Percentiles rank a stretch among this genome's conserved stretches.
phyloP scores from a whole-genome alignment of 2,329 filamentous ascomycete genomes.

The Apiospora rasikravindrae region DNA sequence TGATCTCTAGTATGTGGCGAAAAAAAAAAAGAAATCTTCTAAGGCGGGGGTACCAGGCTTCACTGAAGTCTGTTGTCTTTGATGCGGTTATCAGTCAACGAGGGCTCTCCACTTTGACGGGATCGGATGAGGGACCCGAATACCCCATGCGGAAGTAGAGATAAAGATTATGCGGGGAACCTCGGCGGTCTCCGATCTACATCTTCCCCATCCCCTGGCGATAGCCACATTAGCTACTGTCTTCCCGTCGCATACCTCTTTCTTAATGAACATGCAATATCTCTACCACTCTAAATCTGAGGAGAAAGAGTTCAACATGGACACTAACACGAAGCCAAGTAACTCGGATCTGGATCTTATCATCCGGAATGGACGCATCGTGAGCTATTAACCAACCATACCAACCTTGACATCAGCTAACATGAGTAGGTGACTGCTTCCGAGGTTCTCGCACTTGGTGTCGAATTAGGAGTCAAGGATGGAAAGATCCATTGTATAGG shows the following conservation, averaged over 20 bases:
- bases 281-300: too few species aligned
- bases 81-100: background rate
- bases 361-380: background rate
- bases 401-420: background rate
- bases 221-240: background rate
- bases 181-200: conserved; percentile 1
- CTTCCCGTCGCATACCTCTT: background rate
- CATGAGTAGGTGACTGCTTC: conserved; percentile 41
- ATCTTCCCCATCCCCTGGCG: background rate
- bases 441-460: conserved; percentile 42
- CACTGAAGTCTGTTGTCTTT: background rate
- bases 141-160: conserved; percentile 31
- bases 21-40: too few species aligned
- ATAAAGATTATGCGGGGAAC: conserved; percentile 3
- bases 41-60: background rate
- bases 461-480: conserved; percentile 49
- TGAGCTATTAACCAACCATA: background rate
- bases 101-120: background rate
- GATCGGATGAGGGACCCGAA: background rate
- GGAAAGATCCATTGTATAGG: conserved; percentile 49
- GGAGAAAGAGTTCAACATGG: background rate
- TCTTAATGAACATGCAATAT: background rate
- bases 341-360: background rate
- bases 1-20: background rate
- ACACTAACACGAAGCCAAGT: background rate